A percentile compares a stretch with the other conserved stretches of the same genome.
These are phyloP conservation scores for Ampelocalamus luodianensis DNA, from an alignment of 176 grass and related monocot species.

Conservation along the genomic window DNA sequence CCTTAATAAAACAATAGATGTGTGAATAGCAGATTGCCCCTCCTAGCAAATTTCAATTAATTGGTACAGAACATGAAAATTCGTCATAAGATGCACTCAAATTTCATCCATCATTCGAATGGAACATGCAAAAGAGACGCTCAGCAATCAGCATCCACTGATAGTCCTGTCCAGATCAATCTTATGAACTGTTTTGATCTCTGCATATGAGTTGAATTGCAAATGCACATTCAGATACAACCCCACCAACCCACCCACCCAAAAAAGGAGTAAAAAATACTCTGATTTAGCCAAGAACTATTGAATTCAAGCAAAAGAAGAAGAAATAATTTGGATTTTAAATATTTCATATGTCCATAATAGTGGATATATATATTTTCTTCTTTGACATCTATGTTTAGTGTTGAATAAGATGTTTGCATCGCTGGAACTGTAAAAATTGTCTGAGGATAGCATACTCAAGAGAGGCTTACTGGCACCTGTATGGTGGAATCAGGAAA, in stretches of 20 bases:
- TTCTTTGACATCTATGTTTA: neutral
- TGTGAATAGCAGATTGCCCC: neutral
- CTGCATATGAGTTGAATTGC: neutral
- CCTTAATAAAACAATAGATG: neutral
- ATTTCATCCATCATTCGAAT: neutral
- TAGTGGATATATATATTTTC: neutral
- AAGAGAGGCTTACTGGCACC: slow-evolving; percentile 11
- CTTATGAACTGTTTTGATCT: neutral
- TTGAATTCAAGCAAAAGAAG: neutral
- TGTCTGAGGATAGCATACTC: neutral
- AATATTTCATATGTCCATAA: slow-evolving; percentile 2
- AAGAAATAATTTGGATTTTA: neutral
- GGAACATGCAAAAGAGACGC: neutral
- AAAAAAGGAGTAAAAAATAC: neutral
- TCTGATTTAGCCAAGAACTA: neutral
- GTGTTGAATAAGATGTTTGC: neutral
- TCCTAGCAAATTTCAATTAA: neutral
- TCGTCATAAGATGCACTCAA: neutral
- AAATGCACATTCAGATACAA: neutral
- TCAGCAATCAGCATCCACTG: neutral
- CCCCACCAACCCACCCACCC: neutral
- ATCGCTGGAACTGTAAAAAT: neutral
- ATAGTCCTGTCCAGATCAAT: neutral
- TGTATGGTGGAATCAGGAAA: neutral
- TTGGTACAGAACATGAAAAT: neutral